Percentiles rank a stretch among this genome's conserved stretches.
Evolutionary conservation across 2,329 filamentous ascomycete genomes (phyloP).

Genomic region (Pyrenophora tritici-repentis): DNA sequence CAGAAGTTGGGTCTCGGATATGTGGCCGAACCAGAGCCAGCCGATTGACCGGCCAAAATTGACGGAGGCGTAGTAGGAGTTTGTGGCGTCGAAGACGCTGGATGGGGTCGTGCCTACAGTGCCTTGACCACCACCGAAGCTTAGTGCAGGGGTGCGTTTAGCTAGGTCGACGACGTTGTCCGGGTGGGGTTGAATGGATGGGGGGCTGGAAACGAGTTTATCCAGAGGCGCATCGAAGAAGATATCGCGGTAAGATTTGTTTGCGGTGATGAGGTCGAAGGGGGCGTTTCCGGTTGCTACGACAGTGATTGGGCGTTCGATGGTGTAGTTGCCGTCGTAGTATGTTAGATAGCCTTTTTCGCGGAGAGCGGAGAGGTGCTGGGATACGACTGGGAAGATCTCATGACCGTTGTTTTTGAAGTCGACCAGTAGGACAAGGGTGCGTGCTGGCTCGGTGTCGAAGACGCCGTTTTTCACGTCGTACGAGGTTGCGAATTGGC

Average conservation of each 20-base stretch:
- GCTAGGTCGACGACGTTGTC: slow-evolving; percentile 1
- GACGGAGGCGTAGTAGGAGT: slow-evolving; percentile 70
- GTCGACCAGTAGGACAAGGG: slow-evolving; percentile 59
- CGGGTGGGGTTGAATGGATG: background rate
- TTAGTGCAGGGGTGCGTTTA: background rate
- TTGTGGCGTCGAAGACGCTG: slow-evolving; percentile 52
- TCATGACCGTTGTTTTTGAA: slow-evolving; percentile 50
- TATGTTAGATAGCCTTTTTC: slow-evolving; percentile 57
- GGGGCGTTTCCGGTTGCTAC: slow-evolving; percentile 61
- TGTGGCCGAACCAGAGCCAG: slow-evolving; percentile 52
- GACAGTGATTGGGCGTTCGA: slow-evolving; percentile 55
- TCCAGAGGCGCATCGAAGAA: slow-evolving; percentile 60
- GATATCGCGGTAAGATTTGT: slow-evolving; percentile 57
- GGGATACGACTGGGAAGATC: slow-evolving; percentile 45
- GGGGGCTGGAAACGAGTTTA: slow-evolving; percentile 40
- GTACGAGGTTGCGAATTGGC: slow-evolving; percentile 37
- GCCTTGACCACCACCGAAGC: slow-evolving; percentile 50
- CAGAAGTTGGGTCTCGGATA: slow-evolving; percentile 54
- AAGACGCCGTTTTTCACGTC: slow-evolving; percentile 55
- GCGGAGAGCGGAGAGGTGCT: slow-evolving; percentile 55
- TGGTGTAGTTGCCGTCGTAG: slow-evolving; percentile 53
- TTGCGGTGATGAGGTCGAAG: slow-evolving; percentile 53
- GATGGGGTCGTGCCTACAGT: slow-evolving; percentile 47
- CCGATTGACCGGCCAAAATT: slow-evolving; percentile 63
- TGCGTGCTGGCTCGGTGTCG: slow-evolving; percentile 54